Conservation (phyloP, 2,329 filamentous ascomycete species). For the Neonectria ditissima region DNA sequence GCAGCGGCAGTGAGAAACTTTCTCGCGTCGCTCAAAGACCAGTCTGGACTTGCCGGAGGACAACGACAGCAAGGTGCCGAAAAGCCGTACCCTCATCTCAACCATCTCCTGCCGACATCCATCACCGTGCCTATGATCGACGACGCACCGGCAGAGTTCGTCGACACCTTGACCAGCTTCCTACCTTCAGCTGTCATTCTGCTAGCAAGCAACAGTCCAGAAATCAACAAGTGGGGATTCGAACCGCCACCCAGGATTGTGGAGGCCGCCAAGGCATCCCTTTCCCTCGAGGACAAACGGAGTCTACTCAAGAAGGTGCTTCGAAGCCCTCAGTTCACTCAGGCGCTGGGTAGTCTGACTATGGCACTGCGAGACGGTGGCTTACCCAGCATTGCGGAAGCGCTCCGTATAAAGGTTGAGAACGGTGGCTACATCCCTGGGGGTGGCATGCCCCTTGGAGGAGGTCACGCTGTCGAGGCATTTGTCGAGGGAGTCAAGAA, state of each 20-base stretch:
- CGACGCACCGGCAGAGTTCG: slow-evolving; percentile 69
- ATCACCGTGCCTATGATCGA: slow-evolving; percentile 84
- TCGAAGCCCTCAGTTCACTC: slow-evolving; percentile 89
- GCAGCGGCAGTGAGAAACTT: slow-evolving; percentile 88
- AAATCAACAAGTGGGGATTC: slow-evolving; percentile 65
- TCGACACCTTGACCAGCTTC: slow-evolving; percentile 81
- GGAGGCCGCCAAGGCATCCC: slow-evolving; percentile 78
- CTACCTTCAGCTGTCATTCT: slow-evolving; percentile 84
- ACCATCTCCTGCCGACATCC: slow-evolving; percentile 83
- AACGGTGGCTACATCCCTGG: slow-evolving; percentile 86
- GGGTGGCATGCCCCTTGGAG: slow-evolving; percentile 85
- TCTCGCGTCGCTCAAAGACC: slow-evolving; percentile 80
- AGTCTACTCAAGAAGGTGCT: slow-evolving; percentile 83
- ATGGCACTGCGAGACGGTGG: slow-evolving; percentile 91
- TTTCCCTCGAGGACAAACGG: slow-evolving; percentile 83
- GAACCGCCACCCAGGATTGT: slow-evolving; percentile 77
- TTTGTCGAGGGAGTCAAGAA: slow-evolving; percentile 92
- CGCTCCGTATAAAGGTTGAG: slow-evolving; percentile 81
- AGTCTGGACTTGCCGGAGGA: slow-evolving; percentile 54
- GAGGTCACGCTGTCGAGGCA: slow-evolving; percentile 87
- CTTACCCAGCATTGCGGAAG: slow-evolving; percentile 88
- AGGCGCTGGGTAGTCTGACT: slow-evolving; percentile 86
- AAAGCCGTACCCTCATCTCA: slow-evolving; percentile 83
- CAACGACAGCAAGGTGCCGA: slow-evolving; percentile 54
- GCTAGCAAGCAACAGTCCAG: slow-evolving; percentile 74